These are phyloP conservation scores for Athelia sp. DNA, from an alignment of 1,284 basidiomycete species.

Conservation along the genomic window DNA sequence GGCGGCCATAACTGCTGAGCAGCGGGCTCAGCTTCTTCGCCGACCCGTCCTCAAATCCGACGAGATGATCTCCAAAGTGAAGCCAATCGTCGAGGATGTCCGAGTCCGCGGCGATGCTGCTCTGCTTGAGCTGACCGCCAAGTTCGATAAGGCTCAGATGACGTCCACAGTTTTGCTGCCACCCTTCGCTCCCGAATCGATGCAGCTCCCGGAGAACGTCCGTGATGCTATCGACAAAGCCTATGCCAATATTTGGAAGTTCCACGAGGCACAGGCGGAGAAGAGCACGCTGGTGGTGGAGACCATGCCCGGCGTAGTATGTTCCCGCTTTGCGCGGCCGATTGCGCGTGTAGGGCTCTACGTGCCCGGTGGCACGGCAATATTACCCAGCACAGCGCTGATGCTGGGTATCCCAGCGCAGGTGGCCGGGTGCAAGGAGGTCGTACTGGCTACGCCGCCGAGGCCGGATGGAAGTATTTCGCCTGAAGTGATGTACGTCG, in stretches of 20 bases:
- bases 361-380: slow-evolving; percentile 95
- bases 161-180: slow-evolving; percentile 58
- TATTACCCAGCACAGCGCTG: slow-evolving; percentile 94
- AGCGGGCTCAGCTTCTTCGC: slow-evolving; percentile 71
- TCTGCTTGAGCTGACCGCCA: slow-evolving; percentile 85
- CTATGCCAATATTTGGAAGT: slow-evolving; percentile 88
- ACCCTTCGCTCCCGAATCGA: slow-evolving; percentile 59
- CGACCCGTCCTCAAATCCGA: slow-evolving; percentile 91
- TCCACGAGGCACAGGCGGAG: slow-evolving; percentile 84
- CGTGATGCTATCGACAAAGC: slow-evolving; percentile 87
- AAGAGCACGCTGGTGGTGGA: slow-evolving; percentile 77
- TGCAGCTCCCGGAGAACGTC: slow-evolving; percentile 60
- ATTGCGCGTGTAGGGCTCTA: slow-evolving; percentile 96
- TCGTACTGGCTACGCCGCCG: slow-evolving; percentile 95
- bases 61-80: slow-evolving; percentile 94
- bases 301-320: slow-evolving; percentile 97
- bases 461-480: slow-evolving; percentile 87
- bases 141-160: slow-evolving; percentile 83
- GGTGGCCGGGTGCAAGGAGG: slow-evolving; percentile 91
- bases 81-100: slow-evolving; percentile 91
- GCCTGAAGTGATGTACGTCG: slow-evolving; percentile 94
- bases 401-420: slow-evolving; percentile 99
- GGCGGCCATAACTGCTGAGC: slow-evolving; percentile 43
- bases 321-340: slow-evolving; percentile 89
- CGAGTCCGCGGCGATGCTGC: slow-evolving; percentile 83